Evolutionary conservation across 2,329 filamentous ascomycete species (phyloP).

Genomic region (Pyrenophora tritici-repentis): DNA sequence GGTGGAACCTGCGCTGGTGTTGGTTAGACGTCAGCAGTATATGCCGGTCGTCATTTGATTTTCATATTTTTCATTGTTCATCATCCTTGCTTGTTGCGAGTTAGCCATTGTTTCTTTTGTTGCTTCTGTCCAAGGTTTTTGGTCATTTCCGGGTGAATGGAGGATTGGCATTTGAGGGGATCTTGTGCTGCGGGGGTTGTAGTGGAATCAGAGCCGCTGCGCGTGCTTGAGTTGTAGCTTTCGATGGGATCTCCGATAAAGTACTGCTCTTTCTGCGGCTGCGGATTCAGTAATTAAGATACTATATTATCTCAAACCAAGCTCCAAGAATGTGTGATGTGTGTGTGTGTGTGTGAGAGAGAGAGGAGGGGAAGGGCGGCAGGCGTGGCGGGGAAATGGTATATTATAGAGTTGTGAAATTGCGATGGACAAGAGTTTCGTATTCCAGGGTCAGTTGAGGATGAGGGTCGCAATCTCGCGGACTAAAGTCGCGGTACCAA

Average conservation of each 20-base stretch:
- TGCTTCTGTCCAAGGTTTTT: constrained; percentile 22
- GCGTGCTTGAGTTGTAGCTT: constrained; percentile 37
- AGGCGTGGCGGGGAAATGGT: constrained; percentile 1
- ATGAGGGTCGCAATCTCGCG: constrained; percentile 12
- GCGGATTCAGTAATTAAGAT: constrained; percentile 36
- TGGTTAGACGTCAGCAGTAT: constrained; percentile 24
- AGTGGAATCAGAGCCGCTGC: constrained; percentile 36
- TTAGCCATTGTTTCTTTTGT: constrained; percentile 21
- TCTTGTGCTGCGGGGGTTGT: constrained; percentile 29
- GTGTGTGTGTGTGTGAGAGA: neutral
- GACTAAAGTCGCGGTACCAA: neutral
- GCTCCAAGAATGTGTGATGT: neutral
- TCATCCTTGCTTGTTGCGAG: constrained; percentile 16
- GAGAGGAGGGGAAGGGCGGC: too few relatives aligned
- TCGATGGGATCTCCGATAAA: constrained; percentile 31
- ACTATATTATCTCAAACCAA: constrained; percentile 24
- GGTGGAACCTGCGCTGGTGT: constrained; percentile 40
- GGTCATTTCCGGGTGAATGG: constrained; percentile 23
- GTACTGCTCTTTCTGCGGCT: constrained; percentile 21
- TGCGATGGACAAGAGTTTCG: constrained; percentile 9
- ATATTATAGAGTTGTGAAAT: constrained; percentile 13
- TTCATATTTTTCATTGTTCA: constrained; percentile 15
- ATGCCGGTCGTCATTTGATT: constrained; percentile 19
- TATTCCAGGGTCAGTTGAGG: constrained; percentile 3
- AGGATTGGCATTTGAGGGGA: constrained; percentile 17